Evolutionary conservation across 441 rosid species (phyloP), one percentile per base, ranked within the genome.

Genomic region (Omphalea diandra): DNA sequence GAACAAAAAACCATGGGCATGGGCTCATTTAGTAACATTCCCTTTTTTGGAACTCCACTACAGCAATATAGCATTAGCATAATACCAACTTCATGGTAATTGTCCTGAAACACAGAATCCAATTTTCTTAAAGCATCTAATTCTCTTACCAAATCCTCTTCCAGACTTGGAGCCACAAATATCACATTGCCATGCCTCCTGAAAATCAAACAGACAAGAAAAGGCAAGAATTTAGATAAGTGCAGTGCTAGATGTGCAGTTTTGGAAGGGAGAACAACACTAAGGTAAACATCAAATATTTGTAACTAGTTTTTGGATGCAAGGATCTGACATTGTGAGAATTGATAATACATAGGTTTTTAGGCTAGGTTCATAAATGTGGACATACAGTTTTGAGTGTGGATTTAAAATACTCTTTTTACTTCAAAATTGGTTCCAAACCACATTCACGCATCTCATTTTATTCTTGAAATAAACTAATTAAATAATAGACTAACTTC

Each of bases 151-250:
- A 80, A 96, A 96, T 55, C 99, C 99, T 82, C 91, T 93, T 77
- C 99, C 99, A 63, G 98, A 93, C 79, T 90, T 93, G 44, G 90
- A 88, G 26, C 88, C 88, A 73, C 98, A 96, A 66, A 96, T 87
- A 64, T 89, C 97, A 77, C 99, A 96, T 71, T 96, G 98, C 99
- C 99, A 93, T 43, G 84, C 97, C 81, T 95, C 99, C 98, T 95
- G 84, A 68, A 80, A 78, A 72, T 0, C 6, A 64, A 71, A 61
- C 17, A 53, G 12, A 6, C 65, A 43, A 69, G 50, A 68, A 43
- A 61, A 32, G 56, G 14, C 36, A 32, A 36, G 49, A 2, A n/a
- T 22, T 38, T 17, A 53, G 22, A 41, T 46, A 22, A 40, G 17
- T 5, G 58, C 53, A 68, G 59, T 26, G n/a, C 2, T 27, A 46